Percentiles rank a stretch among this genome's conserved stretches.
Conservation (phyloP, 768 basidiomycete species). For the Boletus subparvulus region DNA sequence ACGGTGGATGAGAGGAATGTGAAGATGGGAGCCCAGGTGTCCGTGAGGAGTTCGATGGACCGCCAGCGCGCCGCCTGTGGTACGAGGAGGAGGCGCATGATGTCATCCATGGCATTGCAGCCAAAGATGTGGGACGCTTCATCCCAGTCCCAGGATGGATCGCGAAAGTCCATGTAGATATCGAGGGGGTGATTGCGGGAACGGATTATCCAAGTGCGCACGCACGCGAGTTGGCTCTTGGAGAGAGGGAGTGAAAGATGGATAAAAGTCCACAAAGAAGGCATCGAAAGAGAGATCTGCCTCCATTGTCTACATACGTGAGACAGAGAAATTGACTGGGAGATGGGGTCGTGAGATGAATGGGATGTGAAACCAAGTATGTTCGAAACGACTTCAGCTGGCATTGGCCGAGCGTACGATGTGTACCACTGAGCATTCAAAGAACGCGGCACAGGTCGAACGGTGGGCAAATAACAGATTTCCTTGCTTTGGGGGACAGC, state of each 20-base stretch:
- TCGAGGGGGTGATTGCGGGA: conserved; percentile 48
- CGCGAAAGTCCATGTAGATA: conserved; percentile 57
- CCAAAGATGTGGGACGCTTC: conserved; percentile 43
- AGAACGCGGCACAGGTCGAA: not conserved
- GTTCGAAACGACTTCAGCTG: conserved; percentile 36
- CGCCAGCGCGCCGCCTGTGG: conserved; percentile 49
- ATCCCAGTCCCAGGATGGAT: conserved; percentile 56
- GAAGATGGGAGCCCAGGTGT: conserved; percentile 61
- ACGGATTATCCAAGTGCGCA: conserved; percentile 41
- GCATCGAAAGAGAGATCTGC: conserved; percentile 43
- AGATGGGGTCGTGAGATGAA: conserved; percentile 26
- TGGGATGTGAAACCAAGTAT: conserved; percentile 36
- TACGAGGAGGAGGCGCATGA: conserved; percentile 47
- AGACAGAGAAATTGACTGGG: conserved; percentile 38
- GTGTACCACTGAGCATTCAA: not conserved
- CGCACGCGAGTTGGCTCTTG: conserved; percentile 37
- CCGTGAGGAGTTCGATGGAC: conserved; percentile 49
- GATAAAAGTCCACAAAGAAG: conserved; percentile 53
- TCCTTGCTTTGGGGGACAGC: not conserved
- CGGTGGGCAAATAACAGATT: not conserved
- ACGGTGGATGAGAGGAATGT: conserved; percentile 46
- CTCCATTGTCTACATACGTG: conserved; percentile 56
- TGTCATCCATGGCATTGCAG: conserved; percentile 43
- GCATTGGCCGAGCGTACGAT: conserved; percentile 19
- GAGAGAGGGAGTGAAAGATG: conserved; percentile 44